Conservation (phyloP, 2,329 filamentous ascomycete species). For the Aspergillus piperis region DNA sequence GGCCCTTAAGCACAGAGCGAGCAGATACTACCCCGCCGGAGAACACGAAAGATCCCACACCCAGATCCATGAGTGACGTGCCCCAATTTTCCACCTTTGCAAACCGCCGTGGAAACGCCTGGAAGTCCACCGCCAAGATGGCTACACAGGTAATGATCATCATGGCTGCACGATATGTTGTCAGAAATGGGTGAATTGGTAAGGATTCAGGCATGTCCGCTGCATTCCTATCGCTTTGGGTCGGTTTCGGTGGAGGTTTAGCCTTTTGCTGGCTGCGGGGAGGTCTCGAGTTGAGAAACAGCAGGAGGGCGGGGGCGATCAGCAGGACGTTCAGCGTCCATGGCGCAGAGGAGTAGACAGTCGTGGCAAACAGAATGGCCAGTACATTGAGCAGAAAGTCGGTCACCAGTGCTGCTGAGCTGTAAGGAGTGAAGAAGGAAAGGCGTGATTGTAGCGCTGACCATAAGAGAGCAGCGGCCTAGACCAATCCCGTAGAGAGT, state of each 20-base stretch:
- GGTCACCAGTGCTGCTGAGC: slow-evolving; percentile 64
- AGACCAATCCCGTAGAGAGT: slow-evolving; percentile 8
- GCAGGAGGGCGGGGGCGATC: slow-evolving; percentile 66
- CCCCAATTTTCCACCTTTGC: slow-evolving; percentile 99
- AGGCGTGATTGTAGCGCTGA: slow-evolving; percentile 82
- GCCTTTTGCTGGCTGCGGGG: slow-evolving; percentile 35
- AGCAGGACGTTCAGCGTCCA: slow-evolving; percentile 74
- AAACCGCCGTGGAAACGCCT: slow-evolving; percentile 87
- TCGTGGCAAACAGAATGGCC: slow-evolving; percentile 79
- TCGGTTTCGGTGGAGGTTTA: slow-evolving; percentile 32
- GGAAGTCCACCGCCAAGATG: slow-evolving; percentile 96
- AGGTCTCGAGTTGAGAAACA: slow-evolving; percentile 52
- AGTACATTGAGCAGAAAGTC: slow-evolving; percentile 88
- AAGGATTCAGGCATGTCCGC: slow-evolving; percentile 52
- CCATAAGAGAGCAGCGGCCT: slow-evolving; percentile 85
- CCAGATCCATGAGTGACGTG: slow-evolving; percentile 97
- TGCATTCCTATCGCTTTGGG: slow-evolving; percentile 25
- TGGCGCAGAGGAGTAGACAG: slow-evolving; percentile 76
- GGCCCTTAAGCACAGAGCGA: slow-evolving; percentile 72
- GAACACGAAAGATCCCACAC: slow-evolving; percentile 97
- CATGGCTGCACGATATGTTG: slow-evolving; percentile 87
- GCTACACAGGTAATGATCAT: slow-evolving; percentile 85
- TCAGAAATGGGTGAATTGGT: slow-evolving; percentile 88
- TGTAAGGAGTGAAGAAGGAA: slow-evolving; percentile 79
- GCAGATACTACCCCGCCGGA: slow-evolving; percentile 89